Evolutionary conservation across 257 asterid genomes (phyloP).

Genomic region (Fraxinus cuspidata): DNA sequence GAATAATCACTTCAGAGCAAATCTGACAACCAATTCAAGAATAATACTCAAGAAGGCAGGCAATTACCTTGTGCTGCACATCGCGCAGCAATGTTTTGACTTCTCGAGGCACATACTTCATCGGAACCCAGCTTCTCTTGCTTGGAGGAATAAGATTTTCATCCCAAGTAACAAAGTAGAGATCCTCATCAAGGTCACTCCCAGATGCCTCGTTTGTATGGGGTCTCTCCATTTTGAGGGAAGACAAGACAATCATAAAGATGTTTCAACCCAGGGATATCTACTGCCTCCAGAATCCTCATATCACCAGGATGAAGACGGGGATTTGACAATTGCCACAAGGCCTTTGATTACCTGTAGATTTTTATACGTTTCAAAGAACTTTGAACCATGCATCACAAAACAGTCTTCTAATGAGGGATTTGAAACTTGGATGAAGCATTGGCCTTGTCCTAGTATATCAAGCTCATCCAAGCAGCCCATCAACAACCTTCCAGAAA

Average conservation of each 20-base stretch:
- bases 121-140: conserved; percentile 72
- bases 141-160: conserved; percentile 85
- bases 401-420: conserved; percentile 73
- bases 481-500: conserved; percentile 89
- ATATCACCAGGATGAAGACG: conserved; percentile 98
- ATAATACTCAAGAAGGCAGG: conserved; percentile 17
- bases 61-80: conserved; percentile 51
- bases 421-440: conserved; percentile 79
- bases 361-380: conserved; percentile 49
- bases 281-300: conserved; percentile 81
- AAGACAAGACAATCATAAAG: conserved; percentile 80
- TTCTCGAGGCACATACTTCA: conserved; percentile 74
- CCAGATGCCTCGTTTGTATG: conserved; percentile 96
- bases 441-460: conserved; percentile 78
- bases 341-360: conserved; percentile 63
- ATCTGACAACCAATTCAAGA: not conserved
- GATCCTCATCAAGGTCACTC: conserved; percentile 94
- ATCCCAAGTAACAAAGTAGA: conserved; percentile 95
- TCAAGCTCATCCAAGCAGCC: conserved; percentile 89
- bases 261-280: conserved; percentile 62
- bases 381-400: conserved; percentile 63
- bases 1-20: not conserved
- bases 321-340: conserved; percentile 82
- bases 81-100: conserved; percentile 47
- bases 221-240: conserved; percentile 92